Percentiles rank a stretch among this genome's conserved stretches.
phyloP scores from a whole-genome alignment of 805 yeast species.

The Teunomyces kruisii region DNA sequence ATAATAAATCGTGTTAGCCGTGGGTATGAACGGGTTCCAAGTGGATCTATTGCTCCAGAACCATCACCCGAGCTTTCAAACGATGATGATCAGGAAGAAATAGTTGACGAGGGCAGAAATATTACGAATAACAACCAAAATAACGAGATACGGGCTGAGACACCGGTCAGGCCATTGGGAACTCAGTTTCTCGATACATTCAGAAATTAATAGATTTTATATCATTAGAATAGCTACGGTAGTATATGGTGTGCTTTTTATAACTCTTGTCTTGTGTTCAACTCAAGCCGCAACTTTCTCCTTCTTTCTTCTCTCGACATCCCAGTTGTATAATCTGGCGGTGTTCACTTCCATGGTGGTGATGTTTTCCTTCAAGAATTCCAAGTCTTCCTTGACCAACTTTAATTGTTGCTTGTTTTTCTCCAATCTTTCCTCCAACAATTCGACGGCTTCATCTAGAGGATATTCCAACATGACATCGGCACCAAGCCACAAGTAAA shows the following conservation, averaged over 20 bases:
- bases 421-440: constrained; percentile 60
- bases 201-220: constrained; percentile 32
- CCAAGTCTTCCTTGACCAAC: constrained; percentile 78
- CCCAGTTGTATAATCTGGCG: constrained; percentile 89
- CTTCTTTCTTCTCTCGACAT: constrained; percentile 70
- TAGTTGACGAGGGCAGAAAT: constrained; percentile 14
- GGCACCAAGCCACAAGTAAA: constrained; percentile 95
- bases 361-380: constrained; percentile 80
- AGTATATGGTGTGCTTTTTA: neutral
- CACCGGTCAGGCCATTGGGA: constrained; percentile 61
- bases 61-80: constrained; percentile 5
- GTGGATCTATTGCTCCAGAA: neutral
- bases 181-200: constrained; percentile 62
- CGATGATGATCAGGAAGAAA: constrained; percentile 24
- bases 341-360: constrained; percentile 98
- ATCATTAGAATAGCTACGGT: neutral
- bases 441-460: constrained; percentile 76
- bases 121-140: constrained; percentile 7
- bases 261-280: neutral
- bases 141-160: constrained; percentile 46
- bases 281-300: constrained; percentile 9
- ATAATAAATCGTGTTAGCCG: neutral
- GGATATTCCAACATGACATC: constrained; percentile 97
- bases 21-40: neutral
- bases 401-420: constrained; percentile 60